Evolutionary conservation across 768 basidiomycete species (phyloP).

Genomic region (Suillus clintonianus): DNA sequence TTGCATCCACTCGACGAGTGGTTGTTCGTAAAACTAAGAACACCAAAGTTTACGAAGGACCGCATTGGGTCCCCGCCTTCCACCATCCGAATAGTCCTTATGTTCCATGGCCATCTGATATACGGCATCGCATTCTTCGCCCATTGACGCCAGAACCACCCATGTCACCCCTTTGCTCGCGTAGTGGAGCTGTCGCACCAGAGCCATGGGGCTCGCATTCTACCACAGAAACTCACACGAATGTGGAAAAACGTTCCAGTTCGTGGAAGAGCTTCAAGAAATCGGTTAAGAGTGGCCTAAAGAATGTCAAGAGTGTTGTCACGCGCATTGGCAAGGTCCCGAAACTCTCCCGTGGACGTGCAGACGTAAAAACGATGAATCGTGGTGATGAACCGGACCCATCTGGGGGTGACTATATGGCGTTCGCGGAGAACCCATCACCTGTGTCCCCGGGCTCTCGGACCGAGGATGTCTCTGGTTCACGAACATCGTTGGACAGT

Average conservation of each 20-base stretch:
- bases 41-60: conserved; percentile 27
- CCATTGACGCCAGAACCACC: conserved; percentile 39
- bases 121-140: conserved; percentile 44
- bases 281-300: conserved; percentile 20
- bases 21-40: conserved; percentile 17
- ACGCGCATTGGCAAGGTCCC: conserved; percentile 16
- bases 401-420: conserved; percentile 7
- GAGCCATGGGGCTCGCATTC: conserved; percentile 37
- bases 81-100: conserved; percentile 59
- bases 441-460: conserved; percentile 5
- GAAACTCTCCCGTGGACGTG: conserved; percentile 6
- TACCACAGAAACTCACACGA: conserved; percentile 20
- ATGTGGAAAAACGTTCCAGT: conserved; percentile 15
- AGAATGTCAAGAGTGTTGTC: conserved; percentile 22
- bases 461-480: conserved; percentile 15
- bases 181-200: conserved; percentile 43
- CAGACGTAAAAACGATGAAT: not conserved
- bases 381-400: not conserved
- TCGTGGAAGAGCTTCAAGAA: conserved; percentile 37
- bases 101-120: conserved; percentile 47
- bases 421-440: conserved; percentile 8
- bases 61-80: conserved; percentile 38
- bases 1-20: conserved; percentile 14
- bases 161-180: conserved; percentile 36
- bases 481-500: conserved; percentile 26